phyloP scores from a whole-genome alignment of 75 land plant genomes.

The Sequoiadendron giganteum region DNA sequence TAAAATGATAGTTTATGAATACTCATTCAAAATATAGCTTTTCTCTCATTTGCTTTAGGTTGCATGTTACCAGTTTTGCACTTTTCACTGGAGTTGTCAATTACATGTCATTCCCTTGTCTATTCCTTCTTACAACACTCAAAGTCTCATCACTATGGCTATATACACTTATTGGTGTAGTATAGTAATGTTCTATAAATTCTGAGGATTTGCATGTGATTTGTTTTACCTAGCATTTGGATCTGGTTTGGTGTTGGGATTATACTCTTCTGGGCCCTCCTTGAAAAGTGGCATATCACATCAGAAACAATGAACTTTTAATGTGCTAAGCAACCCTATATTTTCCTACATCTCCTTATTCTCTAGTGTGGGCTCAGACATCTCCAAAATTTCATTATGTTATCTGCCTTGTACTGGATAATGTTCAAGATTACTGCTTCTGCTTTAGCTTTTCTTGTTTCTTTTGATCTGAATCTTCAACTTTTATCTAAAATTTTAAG shows the following conservation, averaged over 20 bases:
- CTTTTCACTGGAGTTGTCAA: background rate
- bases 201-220: background rate
- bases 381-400: background rate
- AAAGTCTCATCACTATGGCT: background rate
- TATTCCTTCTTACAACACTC: background rate
- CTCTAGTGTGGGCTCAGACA: no score
- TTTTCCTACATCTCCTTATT: no score
- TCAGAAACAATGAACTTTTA: no score
- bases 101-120: background rate
- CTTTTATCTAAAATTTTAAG: background rate
- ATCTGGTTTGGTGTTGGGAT: background rate
- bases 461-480: background rate
- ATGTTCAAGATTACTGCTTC: background rate
- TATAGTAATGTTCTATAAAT: background rate
- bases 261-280: no score
- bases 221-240: background rate
- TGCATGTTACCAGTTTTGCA: background rate
- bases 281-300: no score
- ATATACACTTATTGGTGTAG: background rate
- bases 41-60: background rate
- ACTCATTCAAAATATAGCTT: background rate
- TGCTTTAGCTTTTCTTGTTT: background rate
- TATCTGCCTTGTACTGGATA: background rate
- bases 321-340: no score
- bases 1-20: background rate